Evolutionary conservation across 2,329 filamentous ascomycete genomes (phyloP), one percentile per base, ranked within the genome.

Genomic region (Cladosporium cucumerinum): DNA sequence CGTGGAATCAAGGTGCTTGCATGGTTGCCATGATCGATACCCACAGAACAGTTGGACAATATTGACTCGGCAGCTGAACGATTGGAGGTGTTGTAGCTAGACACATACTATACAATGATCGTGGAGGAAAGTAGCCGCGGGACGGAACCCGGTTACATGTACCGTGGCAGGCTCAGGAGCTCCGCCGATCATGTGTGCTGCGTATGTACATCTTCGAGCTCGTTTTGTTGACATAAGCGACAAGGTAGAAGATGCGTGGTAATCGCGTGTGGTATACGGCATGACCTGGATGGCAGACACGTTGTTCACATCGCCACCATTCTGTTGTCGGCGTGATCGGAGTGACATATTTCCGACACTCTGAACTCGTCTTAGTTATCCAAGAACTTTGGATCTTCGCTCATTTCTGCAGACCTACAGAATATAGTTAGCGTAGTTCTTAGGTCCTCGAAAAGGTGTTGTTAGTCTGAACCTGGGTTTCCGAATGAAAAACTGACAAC

Each of bases 1-100:
- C 69, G 52, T 71, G 69, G 43, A 71, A 71, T n/a, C 67, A 64
- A 10, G 69, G 55, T 23, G 69, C 69, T 28, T 66, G 68, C 69
- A 71, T 71, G 26, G n/a, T 57, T 12, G 46, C 23, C 21, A 34
- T 51, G 25, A 12, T 21, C 34, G 6, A 49, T 34, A 18, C n/a
- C 28, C 4, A 54, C n/a, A 12, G 11, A n/a, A 8, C 18, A 30
- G 14, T 7, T 32, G 18, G 4, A 14, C 3, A 14, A 32, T 12
- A 11, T 14, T 11, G 28, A 32, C 18, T 18, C 8, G 23, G 28
- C 8, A 26, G 25, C 26, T 26, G 18, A 52, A 10, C 16, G 16
- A 30, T 6, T 5, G 12, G 14, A 23, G 14, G 5, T 21, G 30
- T n/a, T 30, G 49, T 32, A 28, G 49, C 25, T 32, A 28, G 51